These are phyloP conservation scores for Podospora didyma DNA, from an alignment of 495 filamentous ascomycete genomes.

Conservation along the genomic window DNA sequence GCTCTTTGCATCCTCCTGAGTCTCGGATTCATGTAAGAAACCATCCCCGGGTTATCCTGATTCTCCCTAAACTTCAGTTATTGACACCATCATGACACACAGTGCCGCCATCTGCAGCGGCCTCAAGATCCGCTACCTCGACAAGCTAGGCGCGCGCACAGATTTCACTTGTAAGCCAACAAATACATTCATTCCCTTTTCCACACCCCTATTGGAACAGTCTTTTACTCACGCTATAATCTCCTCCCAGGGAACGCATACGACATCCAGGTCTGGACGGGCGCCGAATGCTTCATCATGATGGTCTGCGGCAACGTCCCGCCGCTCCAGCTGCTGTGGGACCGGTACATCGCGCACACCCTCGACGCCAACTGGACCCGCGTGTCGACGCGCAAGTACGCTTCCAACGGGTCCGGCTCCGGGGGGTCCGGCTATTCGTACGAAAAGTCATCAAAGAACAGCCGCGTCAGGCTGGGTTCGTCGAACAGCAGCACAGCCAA, in stretches of 20 bases:
- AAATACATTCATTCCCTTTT: neutral
- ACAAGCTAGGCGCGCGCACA: neutral
- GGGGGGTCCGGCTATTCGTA: neutral
- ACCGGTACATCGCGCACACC: neutral
- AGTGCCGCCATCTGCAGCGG: neutral
- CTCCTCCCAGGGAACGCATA: neutral
- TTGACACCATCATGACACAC: neutral
- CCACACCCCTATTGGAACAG: neutral
- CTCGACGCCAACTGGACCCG: neutral
- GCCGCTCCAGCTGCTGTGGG: neutral
- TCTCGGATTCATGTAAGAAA: neutral
- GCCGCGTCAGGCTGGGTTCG: neutral
- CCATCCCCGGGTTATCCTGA: neutral
- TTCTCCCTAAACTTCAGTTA: neutral
- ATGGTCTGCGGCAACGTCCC: slow-evolving; percentile 1
- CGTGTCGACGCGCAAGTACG: neutral
- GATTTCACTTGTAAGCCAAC: slow-evolving; percentile 1
- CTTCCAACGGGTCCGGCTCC: neutral
- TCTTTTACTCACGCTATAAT: neutral
- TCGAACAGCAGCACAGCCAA: too few relatives aligned
- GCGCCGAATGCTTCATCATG: slow-evolving; percentile 1
- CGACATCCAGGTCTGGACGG: neutral
- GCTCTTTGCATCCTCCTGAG: neutral
- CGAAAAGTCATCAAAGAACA: neutral
- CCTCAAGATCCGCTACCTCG: neutral